Evolutionary conservation across 495 filamentous ascomycete genomes (phyloP).

Genomic region (Penicillium herquei): DNA sequence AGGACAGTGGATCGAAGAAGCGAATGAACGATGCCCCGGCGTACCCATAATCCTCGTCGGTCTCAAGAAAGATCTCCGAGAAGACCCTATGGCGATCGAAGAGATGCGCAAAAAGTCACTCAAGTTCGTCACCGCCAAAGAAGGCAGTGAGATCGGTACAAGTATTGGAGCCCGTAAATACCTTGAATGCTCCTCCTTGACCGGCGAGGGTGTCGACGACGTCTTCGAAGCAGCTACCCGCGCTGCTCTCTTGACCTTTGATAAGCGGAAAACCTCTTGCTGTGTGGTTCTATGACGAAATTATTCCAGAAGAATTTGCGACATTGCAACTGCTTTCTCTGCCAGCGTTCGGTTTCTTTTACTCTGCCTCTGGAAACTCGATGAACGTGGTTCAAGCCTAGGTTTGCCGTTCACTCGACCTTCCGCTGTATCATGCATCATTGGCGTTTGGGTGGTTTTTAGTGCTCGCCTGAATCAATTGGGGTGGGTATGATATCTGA

Average conservation of each 20-base stretch:
- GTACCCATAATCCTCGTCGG: slow-evolving; percentile 97
- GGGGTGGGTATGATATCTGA: slow-evolving; percentile 15
- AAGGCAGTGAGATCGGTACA: slow-evolving; percentile 76
- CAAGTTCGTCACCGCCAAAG: slow-evolving; percentile 75
- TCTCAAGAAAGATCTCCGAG: slow-evolving; percentile 95
- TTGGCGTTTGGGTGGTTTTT: slow-evolving; percentile 42
- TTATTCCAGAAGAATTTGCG: slow-evolving; percentile 15
- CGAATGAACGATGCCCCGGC: slow-evolving; percentile 86
- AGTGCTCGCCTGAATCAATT: slow-evolving; percentile 22
- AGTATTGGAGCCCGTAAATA: slow-evolving; percentile 93
- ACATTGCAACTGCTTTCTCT: slow-evolving; percentile 25
- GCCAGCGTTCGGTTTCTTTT: slow-evolving; percentile 22
- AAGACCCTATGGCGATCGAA: slow-evolving; percentile 89
- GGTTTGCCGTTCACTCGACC: slow-evolving; percentile 12
- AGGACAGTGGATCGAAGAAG: slow-evolving; percentile 90
- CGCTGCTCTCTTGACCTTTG: slow-evolving; percentile 88
- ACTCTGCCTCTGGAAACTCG: slow-evolving; percentile 22
- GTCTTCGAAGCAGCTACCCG: slow-evolving; percentile 97
- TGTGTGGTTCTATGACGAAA: slow-evolving; percentile 82
- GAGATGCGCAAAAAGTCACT: slow-evolving; percentile 96
- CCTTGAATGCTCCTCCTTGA: slow-evolving; percentile 93
- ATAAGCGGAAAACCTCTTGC: slow-evolving; percentile 79
- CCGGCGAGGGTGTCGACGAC: slow-evolving; percentile 98
- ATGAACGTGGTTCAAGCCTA: slow-evolving; percentile 15
- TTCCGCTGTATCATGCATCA: slow-evolving; percentile 44